Percentiles rank a stretch among this genome's conserved stretches.
Evolutionary conservation across 2,329 filamentous ascomycete species (phyloP).

Genomic region (Botrytis squamosa): DNA sequence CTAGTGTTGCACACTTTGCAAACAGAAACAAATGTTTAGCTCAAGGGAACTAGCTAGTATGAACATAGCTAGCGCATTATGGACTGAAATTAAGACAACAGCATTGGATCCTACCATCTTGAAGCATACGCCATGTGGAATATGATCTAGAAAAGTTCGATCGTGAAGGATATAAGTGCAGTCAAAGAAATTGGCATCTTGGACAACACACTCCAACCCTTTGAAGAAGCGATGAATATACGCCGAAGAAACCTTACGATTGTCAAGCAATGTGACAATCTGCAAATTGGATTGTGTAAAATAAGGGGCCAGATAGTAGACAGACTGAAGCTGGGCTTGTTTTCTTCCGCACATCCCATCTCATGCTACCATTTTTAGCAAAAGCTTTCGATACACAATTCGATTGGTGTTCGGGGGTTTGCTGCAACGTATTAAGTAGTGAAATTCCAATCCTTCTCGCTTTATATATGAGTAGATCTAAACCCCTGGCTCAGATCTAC

Average conservation of each 20-base stretch:
- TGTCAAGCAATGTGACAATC: conserved; percentile 57
- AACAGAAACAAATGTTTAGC: background rate
- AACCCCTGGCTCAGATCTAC: conserved; percentile 52
- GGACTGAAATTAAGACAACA: background rate
- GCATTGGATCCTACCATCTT: background rate
- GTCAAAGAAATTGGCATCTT: conserved; percentile 47
- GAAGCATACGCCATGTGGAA: background rate
- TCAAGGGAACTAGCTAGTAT: accelerated
- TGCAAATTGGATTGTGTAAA: conserved; percentile 60
- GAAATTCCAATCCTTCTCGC: conserved; percentile 54
- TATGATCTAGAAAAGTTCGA: conserved; percentile 44
- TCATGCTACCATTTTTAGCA: conserved; percentile 63
- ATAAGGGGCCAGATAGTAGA: conserved; percentile 60
- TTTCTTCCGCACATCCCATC: conserved; percentile 51
- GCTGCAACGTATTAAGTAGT: conserved; percentile 47
- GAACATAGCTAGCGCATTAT: background rate
- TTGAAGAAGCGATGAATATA: conserved; percentile 62
- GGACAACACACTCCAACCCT: conserved; percentile 56
- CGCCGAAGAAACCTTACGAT: conserved; percentile 70
- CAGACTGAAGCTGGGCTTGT: conserved; percentile 55
- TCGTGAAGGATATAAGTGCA: conserved; percentile 62
- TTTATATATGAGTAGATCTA: conserved; percentile 48
- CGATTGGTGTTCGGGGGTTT: conserved; percentile 20
- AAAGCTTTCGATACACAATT: conserved; percentile 54
- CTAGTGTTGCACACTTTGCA: background rate